phyloP scores from a whole-genome alignment of 331 rosid species.

The Stylosanthes scabra region DNA sequence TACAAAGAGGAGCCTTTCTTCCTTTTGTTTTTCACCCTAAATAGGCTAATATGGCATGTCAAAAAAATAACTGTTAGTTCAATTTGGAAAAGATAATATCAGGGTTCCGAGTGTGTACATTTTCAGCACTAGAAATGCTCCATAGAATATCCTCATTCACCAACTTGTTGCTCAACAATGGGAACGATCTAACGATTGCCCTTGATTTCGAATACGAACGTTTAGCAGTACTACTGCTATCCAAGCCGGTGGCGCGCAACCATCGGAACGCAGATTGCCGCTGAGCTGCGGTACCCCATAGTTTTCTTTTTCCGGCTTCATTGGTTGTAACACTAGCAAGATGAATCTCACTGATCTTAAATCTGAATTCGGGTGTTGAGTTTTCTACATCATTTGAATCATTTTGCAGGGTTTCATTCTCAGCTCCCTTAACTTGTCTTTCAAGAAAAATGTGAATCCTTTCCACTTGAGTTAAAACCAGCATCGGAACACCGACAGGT shows the following conservation, averaged over 20 bases:
- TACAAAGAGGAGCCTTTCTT: constrained; percentile 26
- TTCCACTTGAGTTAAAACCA: constrained; percentile 66
- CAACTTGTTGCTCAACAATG: constrained; percentile 40
- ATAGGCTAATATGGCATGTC: constrained; percentile 12
- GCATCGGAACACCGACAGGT: constrained; percentile 74
- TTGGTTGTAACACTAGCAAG: constrained; percentile 59
- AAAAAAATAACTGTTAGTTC: constrained; percentile 28
- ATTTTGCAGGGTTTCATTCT: constrained; percentile 15
- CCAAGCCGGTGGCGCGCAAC: constrained; percentile 72
- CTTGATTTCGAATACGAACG: constrained; percentile 57
- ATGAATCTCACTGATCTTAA: constrained; percentile 55
- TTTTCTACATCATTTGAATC: constrained; percentile 5
- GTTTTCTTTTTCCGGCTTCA: constrained; percentile 40
- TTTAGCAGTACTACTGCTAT: constrained; percentile 42
- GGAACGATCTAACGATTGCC: constrained; percentile 51
- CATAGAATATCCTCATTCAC: constrained; percentile 56
- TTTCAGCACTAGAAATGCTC: constrained; percentile 61
- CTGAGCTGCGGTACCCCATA: constrained; percentile 68
- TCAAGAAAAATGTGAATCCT: constrained; percentile 40
- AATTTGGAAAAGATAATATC: constrained; percentile 60
- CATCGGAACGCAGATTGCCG: constrained; percentile 67
- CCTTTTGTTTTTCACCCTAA: neutral
- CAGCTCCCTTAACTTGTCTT: constrained; percentile 14
- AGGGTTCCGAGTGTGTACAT: constrained; percentile 64
- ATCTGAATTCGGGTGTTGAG: constrained; percentile 34